Evolutionary conservation across 2,329 filamentous ascomycete species (phyloP), one percentile per base, ranked within the genome.

Genomic region (Penicillium freii): DNA sequence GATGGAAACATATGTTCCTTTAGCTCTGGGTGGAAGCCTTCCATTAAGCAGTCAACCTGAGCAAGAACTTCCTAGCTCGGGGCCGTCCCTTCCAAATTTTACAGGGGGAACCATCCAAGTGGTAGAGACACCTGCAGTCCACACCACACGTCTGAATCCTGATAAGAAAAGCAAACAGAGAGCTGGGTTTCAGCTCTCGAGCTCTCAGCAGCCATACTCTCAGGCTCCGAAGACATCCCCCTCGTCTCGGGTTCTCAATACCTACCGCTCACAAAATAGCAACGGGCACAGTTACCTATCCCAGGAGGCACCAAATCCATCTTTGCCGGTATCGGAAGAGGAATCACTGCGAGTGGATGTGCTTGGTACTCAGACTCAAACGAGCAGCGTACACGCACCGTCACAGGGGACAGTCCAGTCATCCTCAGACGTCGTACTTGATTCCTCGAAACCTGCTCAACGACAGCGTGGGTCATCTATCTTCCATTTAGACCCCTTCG

Each of bases 1-100:
- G 23, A 74, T 75, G 73, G 72, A 74, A 47, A 67, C 66, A 15
- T 69, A 67, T 52, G 59, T 75, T n/a, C 73, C 73, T 21, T 64
- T 60, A 50, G 67, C 71, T 21, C 63, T 75, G 5, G 65, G 61
- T 10, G 58, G 59, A 36, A 60, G 50, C 33, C 57, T 65, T 21
- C 71, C 69, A 27, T 56, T 58, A 48, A 54, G 54, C 51, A 69
- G 63, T 54, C 71, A 70, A 23, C 48, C 53, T 7, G 66, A 67
- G 42, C 59, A 62, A 31, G 66, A 62, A 25, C 25, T 62, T 11
- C 56, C 48, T 34, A 70, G 67, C 47, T 68, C 69, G 3, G 62
- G 54, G 4, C 61, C 59, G 29, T 64, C 63, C 5, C 66, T 67
- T 29, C 61, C 67, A 36, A 57, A 34, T n/a, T 42, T 46, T 31